A percentile compares a stretch with the other conserved stretches of the same genome.
Evolutionary conservation across 495 filamentous ascomycete genomes (phyloP).

Genomic region (Clavariopsis aquatica): DNA sequence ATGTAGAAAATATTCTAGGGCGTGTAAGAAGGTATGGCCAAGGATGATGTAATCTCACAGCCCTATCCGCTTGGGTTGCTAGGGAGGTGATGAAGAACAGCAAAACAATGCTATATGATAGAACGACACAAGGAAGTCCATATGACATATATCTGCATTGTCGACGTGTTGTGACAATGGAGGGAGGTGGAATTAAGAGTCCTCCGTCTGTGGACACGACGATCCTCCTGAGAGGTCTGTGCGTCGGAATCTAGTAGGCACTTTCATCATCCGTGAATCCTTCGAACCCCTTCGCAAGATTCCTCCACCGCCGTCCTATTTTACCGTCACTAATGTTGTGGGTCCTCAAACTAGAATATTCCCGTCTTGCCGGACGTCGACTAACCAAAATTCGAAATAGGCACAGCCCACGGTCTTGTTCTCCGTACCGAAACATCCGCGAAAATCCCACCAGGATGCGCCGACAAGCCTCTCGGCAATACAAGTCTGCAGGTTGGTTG

Average conservation of each 20-base stretch:
- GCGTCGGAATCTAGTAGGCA: conserved; percentile 18
- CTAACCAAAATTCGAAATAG: not conserved
- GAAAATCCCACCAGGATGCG: not conserved
- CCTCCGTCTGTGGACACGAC: conserved; percentile 3
- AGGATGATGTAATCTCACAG: not conserved
- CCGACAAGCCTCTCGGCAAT: not conserved
- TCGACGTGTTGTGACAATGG: not conserved
- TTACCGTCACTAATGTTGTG: not conserved
- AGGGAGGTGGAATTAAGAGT: conserved; percentile 24
- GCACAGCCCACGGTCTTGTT: not conserved
- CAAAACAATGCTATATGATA: not conserved
- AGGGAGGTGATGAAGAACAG: not conserved
- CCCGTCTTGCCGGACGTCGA: not conserved
- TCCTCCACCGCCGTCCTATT: not conserved
- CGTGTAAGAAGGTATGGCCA: not conserved
- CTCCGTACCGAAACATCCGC: not conserved
- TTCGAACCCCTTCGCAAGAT: conserved; percentile 19
- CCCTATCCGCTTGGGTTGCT: not conserved
- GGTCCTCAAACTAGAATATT: not conserved
- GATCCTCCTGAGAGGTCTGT: conserved; percentile 23
- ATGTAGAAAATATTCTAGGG: not conserved
- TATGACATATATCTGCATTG: not conserved
- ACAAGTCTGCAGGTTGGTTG: not conserved
- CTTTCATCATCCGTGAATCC: conserved; percentile 11
- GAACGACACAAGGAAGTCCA: not conserved